A percentile compares a stretch with the other conserved stretches of the same genome.
Conservation (phyloP, 1,284 basidiomycete genomes). For the Acaromyces ingoldii region DNA sequence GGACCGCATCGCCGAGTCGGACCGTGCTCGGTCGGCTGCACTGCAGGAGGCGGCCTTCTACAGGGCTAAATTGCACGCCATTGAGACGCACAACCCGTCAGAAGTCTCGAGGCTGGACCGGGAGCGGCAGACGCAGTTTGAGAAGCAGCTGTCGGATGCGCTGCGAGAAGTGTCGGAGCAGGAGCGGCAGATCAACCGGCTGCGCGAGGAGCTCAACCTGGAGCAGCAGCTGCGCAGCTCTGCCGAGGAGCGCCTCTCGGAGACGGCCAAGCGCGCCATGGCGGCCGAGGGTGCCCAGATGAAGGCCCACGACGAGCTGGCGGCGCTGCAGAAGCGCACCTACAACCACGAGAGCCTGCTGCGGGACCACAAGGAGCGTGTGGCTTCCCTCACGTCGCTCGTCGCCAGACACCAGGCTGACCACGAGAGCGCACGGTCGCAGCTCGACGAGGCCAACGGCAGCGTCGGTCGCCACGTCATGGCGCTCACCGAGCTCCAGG, state of each 20-base stretch:
- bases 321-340: slow-evolving; percentile 67
- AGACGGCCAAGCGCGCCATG: slow-evolving; percentile 75
- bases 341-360: slow-evolving; percentile 64
- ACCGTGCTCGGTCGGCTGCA: slow-evolving; percentile 71
- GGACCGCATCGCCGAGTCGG: slow-evolving; percentile 72
- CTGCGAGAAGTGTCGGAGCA: slow-evolving; percentile 66
- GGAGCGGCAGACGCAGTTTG: slow-evolving; percentile 73
- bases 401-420: slow-evolving; percentile 77
- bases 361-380: slow-evolving; percentile 72
- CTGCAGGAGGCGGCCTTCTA: slow-evolving; percentile 94
- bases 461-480: slow-evolving; percentile 73
- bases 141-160: slow-evolving; percentile 70
- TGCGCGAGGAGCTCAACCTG: slow-evolving; percentile 58
- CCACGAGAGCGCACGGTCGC: slow-evolving; percentile 61
- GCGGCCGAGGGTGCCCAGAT: slow-evolving; percentile 74
- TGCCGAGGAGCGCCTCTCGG: slow-evolving; percentile 73
- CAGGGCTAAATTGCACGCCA: slow-evolving; percentile 81
- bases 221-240: slow-evolving; percentile 60
- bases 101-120: slow-evolving; percentile 70
- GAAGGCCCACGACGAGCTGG: slow-evolving; percentile 65
- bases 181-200: slow-evolving; percentile 62
- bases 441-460: slow-evolving; percentile 62
- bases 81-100: slow-evolving; percentile 66
- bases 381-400: slow-evolving; percentile 70
- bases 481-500: slow-evolving; percentile 77